Evolutionary conservation across 345 rosid genomes (phyloP).

Genomic region (Euphorbia pulcherrima): DNA sequence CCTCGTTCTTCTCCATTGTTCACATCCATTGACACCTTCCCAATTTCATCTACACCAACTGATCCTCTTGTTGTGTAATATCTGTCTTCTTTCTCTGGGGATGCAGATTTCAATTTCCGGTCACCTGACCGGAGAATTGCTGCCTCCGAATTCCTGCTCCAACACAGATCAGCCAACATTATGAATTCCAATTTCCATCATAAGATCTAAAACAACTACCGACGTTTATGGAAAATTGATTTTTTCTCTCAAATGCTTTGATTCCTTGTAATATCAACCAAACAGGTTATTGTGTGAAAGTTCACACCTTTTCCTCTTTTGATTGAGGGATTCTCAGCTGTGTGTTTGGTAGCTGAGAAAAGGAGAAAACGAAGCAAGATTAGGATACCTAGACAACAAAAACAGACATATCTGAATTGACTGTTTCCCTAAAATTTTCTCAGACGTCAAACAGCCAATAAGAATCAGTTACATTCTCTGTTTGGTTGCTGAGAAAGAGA

Average conservation of each 20-base stretch:
- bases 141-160: conserved; percentile 53
- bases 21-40: conserved; percentile 36
- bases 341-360: conserved; percentile 16
- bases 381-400: background rate
- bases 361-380: background rate
- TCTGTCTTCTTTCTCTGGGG: conserved; percentile 61
- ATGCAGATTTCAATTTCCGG: conserved; percentile 39
- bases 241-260: background rate
- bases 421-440: background rate
- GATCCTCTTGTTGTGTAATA: conserved; percentile 61
- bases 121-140: conserved; percentile 29
- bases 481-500: conserved; percentile 26
- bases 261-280: conserved; percentile 19
- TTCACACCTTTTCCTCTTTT: conserved; percentile 3
- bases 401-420: background rate
- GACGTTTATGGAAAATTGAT: background rate
- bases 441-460: conserved; percentile 16
- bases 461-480: background rate
- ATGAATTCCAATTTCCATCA: background rate
- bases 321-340: conserved; percentile 11
- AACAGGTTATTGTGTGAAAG: conserved; percentile 17
- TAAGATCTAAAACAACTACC: conserved; percentile 5
- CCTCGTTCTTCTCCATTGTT: conserved; percentile 44
- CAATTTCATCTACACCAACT: conserved; percentile 42
- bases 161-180: conserved; percentile 5